Evolutionary conservation across 2,329 filamentous ascomycete species (phyloP), one percentile per base, ranked within the genome.

Genomic region (Colletotrichum chlorophyti): DNA sequence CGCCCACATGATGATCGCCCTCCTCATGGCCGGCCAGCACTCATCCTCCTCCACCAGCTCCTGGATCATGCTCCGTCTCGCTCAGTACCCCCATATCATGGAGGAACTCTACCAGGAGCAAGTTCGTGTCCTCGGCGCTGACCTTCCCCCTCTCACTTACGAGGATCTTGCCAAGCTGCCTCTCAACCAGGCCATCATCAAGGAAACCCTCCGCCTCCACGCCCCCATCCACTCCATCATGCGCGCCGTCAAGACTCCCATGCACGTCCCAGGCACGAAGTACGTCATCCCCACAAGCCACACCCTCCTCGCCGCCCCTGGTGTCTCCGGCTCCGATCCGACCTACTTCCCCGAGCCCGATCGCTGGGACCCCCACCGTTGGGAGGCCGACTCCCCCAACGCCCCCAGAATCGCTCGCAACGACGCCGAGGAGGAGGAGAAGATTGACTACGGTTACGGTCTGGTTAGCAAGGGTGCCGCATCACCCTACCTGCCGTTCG

Each of bases 211-310:
- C 34, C 90, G 93, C 63, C 81, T 97, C 14, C 91, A 97, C 73
- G 90, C 93, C 1, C 93, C 93, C 1, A 97, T 98, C 69, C 93
- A 97, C 83, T 95, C 91, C 47, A 96, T 98, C 69, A 86, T 98
- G 82, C 91, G 93, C 67, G 90, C 91, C 66, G 94, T 97, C 73
- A 97, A 94, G 79, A 85, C 86, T 64, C 92, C 93, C 58, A 91
- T 97, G 84, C 83, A 87, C 10, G 84, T 97, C 23, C 87, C 92
- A 26, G 91, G 90, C 64, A 96, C 91, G 37, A 89, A 89, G 66
- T 96, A 89, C 70, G 86, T 91, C 54, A 86, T 98, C 64, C 93
- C 94, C 7, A 85, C 90, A 5, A 86, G 83, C 40, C 93, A 96
- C 77, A 87, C 85, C 32, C 86, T 98, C 40, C 86, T 98, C 64